A percentile compares a stretch with the other conserved stretches of the same genome.
phyloP scores from a whole-genome alignment of 345 rosid genomes.

The Sisymbrium altissimum region DNA sequence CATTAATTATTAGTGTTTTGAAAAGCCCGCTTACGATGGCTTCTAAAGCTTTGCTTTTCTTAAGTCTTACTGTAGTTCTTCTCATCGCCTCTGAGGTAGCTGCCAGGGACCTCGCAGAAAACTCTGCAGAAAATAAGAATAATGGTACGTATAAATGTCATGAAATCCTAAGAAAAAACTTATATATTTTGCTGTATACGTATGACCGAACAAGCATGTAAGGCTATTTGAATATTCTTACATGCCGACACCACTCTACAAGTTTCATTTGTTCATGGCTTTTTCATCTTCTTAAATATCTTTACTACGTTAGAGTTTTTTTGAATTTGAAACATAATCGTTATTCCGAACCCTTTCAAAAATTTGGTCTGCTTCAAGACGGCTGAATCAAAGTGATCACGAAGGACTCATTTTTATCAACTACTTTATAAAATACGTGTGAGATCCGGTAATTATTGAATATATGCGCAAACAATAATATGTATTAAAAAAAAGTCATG shows the following conservation, averaged over 20 bases:
- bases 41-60: constrained; percentile 20
- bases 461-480: background rate
- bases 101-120: constrained; percentile 19
- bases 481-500: background rate
- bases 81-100: constrained; percentile 24
- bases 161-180: background rate
- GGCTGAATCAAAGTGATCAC: background rate
- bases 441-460: background rate
- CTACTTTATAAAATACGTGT: background rate
- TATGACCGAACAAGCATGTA: background rate
- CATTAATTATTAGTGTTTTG: background rate
- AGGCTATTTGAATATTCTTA: background rate
- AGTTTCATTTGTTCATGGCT: background rate
- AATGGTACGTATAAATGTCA: background rate
- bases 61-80: constrained; percentile 7
- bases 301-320: background rate
- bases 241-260: background rate
- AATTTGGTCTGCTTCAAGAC: background rate
- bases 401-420: background rate
- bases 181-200: background rate
- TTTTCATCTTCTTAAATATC: background rate
- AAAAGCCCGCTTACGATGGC: background rate
- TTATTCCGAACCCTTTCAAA: background rate
- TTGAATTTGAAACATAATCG: background rate
- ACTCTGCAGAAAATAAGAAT: background rate